Conservation (phyloP, 352 stramenopile genomes). For the Phytophthora idaei region DNA sequence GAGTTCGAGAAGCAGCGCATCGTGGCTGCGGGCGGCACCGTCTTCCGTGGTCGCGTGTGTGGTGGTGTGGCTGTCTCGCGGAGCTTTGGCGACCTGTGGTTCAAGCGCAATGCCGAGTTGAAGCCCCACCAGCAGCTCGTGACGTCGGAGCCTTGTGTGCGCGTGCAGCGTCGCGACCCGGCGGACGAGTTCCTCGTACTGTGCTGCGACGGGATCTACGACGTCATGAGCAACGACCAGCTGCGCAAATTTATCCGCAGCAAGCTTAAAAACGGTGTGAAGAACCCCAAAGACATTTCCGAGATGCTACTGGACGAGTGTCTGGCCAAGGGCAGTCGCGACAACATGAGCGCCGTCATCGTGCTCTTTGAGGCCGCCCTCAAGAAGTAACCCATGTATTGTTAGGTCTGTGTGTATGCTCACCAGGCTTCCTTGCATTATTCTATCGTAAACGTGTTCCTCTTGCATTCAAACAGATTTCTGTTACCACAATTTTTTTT, state of each 20-base stretch:
- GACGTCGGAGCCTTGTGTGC: constrained; percentile 83
- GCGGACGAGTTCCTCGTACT: constrained; percentile 94
- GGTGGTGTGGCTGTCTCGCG: constrained; percentile 85
- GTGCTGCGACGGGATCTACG: constrained; percentile 94
- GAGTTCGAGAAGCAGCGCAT: constrained; percentile 90
- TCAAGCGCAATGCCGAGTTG: constrained; percentile 82
- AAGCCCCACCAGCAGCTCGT: constrained; percentile 87
- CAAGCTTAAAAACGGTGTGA: constrained; percentile 64
- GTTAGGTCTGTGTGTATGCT: background rate
- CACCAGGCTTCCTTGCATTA: constrained; percentile 18
- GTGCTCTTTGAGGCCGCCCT: constrained; percentile 69
- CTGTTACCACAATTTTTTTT: constrained; percentile 1
- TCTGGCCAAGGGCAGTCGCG: constrained; percentile 76
- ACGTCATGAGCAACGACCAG: constrained; percentile 96
- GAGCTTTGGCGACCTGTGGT: constrained; percentile 90
- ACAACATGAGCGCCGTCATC: constrained; percentile 90
- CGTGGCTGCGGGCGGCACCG: constrained; percentile 76
- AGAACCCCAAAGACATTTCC: constrained; percentile 68
- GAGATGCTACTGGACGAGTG: constrained; percentile 86
- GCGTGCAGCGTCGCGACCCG: constrained; percentile 67
- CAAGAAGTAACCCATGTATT: constrained; percentile 36
- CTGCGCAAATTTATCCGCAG: constrained; percentile 89
- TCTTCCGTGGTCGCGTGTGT: constrained; percentile 86
- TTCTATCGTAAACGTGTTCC: constrained; percentile 35
- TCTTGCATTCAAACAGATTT: constrained; percentile 14